These are phyloP conservation scores for Sporothrix phasma DNA, from an alignment of 2,329 filamentous ascomycete species.

Conservation along the genomic window DNA sequence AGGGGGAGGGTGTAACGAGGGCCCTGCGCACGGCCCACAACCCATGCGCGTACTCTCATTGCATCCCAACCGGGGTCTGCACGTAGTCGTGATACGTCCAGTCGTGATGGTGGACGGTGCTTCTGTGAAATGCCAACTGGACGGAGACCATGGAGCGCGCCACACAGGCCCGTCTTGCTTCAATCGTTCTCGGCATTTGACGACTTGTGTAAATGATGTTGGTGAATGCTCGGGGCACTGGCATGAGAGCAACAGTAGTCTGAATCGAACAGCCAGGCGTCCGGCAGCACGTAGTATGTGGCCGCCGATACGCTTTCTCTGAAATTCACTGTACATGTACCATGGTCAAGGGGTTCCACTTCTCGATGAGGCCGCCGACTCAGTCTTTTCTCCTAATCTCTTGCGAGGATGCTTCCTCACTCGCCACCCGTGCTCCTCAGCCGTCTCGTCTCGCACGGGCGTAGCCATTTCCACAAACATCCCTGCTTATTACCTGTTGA, in stretches of 20 bases:
- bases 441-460: conserved; percentile 3
- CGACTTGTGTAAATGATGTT: too few species aligned
- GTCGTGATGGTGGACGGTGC: background rate
- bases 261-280: too few species aligned
- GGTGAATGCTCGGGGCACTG: too few species aligned
- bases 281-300: background rate
- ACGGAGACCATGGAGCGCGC: background rate
- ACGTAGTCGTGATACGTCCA: background rate
- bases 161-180: background rate
- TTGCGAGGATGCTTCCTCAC: background rate
- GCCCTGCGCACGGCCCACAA: background rate
- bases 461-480: background rate
- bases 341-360: too few species aligned
- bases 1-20: conserved; percentile 1
- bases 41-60: too few species aligned
- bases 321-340: too few species aligned
- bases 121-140: background rate
- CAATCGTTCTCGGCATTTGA: too few species aligned
- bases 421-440: background rate
- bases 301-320: too few species aligned
- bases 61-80: too few species aligned
- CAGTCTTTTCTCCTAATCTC: background rate
- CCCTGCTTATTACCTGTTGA: too few species aligned
- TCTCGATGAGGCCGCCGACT: background rate
- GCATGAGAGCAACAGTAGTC: too few species aligned